Evolutionary conservation across 2,329 filamentous ascomycete genomes (phyloP).

Genomic region (Clarireedia monteithiana): DNA sequence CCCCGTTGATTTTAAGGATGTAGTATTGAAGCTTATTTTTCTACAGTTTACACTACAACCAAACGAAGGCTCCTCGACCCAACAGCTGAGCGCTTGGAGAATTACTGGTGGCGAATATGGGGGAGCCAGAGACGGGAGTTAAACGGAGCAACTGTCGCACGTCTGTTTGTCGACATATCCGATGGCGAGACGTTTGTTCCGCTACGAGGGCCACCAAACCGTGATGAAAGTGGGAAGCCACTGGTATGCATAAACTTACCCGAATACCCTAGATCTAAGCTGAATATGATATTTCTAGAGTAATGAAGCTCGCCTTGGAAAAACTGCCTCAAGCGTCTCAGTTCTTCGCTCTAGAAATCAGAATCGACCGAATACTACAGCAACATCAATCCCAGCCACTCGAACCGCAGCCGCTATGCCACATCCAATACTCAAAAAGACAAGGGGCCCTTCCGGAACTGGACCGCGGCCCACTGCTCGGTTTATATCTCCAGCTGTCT

Average conservation of each 20-base stretch:
- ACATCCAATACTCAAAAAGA: constrained; percentile 54
- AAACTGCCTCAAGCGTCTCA: constrained; percentile 19
- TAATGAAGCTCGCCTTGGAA: constrained; percentile 12
- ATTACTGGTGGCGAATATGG: constrained; percentile 61
- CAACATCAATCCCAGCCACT: constrained; percentile 9
- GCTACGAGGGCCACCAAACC: constrained; percentile 43
- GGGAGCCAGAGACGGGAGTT: constrained; percentile 42
- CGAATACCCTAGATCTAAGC: constrained; percentile 12
- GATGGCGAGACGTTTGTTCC: constrained; percentile 50
- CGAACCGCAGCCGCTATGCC: constrained; percentile 34
- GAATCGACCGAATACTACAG: constrained; percentile 18
- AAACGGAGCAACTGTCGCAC: constrained; percentile 45
- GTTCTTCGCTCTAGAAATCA: constrained; percentile 11
- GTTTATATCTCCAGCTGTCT: constrained; percentile 48
- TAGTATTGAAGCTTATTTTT: constrained; percentile 15
- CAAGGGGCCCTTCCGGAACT: constrained; percentile 43
- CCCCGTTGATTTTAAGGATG: neutral
- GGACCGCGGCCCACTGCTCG: constrained; percentile 52
- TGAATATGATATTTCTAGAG: constrained; percentile 22
- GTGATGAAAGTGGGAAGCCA: constrained; percentile 39
- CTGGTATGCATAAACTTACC: constrained; percentile 34
- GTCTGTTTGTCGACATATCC: constrained; percentile 50
- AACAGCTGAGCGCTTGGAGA: constrained; percentile 54
- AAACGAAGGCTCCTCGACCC: constrained; percentile 51
- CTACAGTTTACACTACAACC: constrained; percentile 51